These are phyloP conservation scores for Crithidia mellificae DNA, from an alignment of 208 protist genomes.

Conservation along the genomic window DNA sequence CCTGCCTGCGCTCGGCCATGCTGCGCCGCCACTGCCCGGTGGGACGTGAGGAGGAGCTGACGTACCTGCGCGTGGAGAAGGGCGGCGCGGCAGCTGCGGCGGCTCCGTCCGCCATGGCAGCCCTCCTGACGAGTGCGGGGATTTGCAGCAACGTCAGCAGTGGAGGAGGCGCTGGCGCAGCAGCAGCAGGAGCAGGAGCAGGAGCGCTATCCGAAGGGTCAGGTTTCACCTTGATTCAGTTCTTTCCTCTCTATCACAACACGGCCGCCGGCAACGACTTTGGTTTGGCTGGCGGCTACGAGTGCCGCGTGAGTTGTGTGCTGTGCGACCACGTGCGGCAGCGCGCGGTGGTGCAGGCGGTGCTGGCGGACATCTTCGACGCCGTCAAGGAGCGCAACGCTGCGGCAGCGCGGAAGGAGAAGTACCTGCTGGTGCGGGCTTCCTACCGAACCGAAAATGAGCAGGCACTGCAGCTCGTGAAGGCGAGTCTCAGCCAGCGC, in stretches of 20 bases:
- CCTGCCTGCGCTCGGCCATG: constrained; percentile 44
- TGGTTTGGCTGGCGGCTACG: constrained; percentile 56
- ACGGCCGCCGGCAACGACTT: constrained; percentile 16
- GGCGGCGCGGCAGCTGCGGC: neutral
- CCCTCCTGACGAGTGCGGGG: neutral
- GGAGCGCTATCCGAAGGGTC: no score
- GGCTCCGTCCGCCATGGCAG: neutral
- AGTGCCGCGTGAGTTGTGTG: constrained; percentile 79
- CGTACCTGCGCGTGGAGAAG: constrained; percentile 42
- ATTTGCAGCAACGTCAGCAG: no score
- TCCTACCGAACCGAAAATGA: constrained; percentile 28
- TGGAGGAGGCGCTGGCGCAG: no score
- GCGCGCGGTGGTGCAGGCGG: constrained; percentile 17
- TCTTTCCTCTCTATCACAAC: constrained; percentile 64
- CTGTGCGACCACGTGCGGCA: constrained; percentile 33
- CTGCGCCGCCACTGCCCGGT: constrained; percentile 41
- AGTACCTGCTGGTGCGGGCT: constrained; percentile 26
- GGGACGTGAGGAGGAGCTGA: constrained; percentile 41
- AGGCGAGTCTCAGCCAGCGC: constrained; percentile 38
- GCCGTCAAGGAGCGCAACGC: constrained; percentile 27
- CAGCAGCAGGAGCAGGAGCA: no score
- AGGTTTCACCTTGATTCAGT: constrained; percentile 64
- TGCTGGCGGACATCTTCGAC: constrained; percentile 26
- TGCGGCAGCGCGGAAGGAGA: constrained; percentile 18
- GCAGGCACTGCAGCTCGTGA: constrained; percentile 45